phyloP scores from a whole-genome alignment of 1,139 yeast genomes.

The Nakaseomyces uthaithaninus region DNA sequence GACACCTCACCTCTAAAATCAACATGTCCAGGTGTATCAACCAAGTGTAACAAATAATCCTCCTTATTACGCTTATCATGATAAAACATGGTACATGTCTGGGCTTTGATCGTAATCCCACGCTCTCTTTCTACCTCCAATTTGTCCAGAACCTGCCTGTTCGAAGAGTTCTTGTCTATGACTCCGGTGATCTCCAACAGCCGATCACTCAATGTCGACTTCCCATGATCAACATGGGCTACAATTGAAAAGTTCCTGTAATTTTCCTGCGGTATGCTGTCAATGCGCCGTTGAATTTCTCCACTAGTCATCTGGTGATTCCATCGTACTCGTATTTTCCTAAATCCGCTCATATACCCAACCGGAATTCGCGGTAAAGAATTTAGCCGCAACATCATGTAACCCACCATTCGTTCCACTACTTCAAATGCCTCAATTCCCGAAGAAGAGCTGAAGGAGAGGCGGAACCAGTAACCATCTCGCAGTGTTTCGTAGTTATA shows the following conservation, averaged over 20 bases:
- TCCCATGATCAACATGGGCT: slow-evolving; percentile 97
- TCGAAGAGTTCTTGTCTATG: slow-evolving; percentile 56
- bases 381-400: no score
- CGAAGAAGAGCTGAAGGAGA: no score
- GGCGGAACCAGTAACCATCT: no score
- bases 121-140: slow-evolving; percentile 91
- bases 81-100: slow-evolving; percentile 90
- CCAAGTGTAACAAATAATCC: slow-evolving; percentile 79
- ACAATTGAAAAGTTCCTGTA: slow-evolving; percentile 89
- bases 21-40: slow-evolving; percentile 98
- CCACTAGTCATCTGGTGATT: slow-evolving; percentile 5
- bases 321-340: slow-evolving; percentile 6
- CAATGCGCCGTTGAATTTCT: slow-evolving; percentile 44
- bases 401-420: no score
- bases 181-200: slow-evolving; percentile 84
- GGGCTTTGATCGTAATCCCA: slow-evolving; percentile 96
- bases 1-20: slow-evolving; percentile 93
- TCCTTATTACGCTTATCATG: slow-evolving; percentile 45
- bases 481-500: no score
- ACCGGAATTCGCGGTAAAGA: no score
- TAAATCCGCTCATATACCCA: no score
- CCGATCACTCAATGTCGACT: slow-evolving; percentile 84
- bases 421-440: no score
- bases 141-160: slow-evolving; percentile 83
- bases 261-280: slow-evolving; percentile 67